Evolutionary conservation across 768 basidiomycete genomes (phyloP).

Genomic region (Lactifluus rugatus): DNA sequence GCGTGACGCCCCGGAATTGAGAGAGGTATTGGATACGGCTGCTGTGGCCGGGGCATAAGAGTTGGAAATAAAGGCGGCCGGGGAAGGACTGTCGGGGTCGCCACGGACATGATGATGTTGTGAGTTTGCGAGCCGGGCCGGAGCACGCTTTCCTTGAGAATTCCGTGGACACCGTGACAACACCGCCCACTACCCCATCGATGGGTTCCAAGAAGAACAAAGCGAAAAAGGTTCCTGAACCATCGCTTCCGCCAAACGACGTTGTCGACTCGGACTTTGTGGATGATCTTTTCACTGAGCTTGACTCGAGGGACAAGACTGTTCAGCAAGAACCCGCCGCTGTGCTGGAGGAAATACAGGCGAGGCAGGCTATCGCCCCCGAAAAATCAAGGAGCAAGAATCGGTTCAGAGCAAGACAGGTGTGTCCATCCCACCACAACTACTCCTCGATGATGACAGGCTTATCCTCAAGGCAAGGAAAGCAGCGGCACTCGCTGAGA

Average conservation of each 20-base stretch:
- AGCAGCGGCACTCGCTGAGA: slow-evolving; percentile 52
- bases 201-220: slow-evolving; percentile 55
- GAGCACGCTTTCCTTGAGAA: no score
- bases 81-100: slow-evolving; percentile 67
- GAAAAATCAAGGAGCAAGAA: slow-evolving; percentile 48
- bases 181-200: background rate
- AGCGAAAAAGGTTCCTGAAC: slow-evolving; percentile 36
- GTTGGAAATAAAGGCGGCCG: slow-evolving; percentile 52
- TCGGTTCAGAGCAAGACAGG: slow-evolving; percentile 67
- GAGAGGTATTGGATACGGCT: slow-evolving; percentile 54
- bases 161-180: no score
- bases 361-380: background rate
- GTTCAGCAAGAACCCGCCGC: slow-evolving; percentile 41
- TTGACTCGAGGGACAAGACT: slow-evolving; percentile 51
- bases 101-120: slow-evolving; percentile 36
- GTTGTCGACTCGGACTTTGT: slow-evolving; percentile 51
- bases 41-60: slow-evolving; percentile 56
- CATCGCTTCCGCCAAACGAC: slow-evolving; percentile 16
- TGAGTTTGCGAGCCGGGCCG: background rate
- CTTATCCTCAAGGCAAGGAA: slow-evolving; percentile 50
- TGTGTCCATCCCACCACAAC: slow-evolving; percentile 23
- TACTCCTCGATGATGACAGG: slow-evolving; percentile 4
- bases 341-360: slow-evolving; percentile 37
- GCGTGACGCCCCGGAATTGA: slow-evolving; percentile 40
- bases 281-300: slow-evolving; percentile 67